Base-by-base conservation (phyloP, 805 yeast species). In the Ogataea nitratoaversa region DNA sequence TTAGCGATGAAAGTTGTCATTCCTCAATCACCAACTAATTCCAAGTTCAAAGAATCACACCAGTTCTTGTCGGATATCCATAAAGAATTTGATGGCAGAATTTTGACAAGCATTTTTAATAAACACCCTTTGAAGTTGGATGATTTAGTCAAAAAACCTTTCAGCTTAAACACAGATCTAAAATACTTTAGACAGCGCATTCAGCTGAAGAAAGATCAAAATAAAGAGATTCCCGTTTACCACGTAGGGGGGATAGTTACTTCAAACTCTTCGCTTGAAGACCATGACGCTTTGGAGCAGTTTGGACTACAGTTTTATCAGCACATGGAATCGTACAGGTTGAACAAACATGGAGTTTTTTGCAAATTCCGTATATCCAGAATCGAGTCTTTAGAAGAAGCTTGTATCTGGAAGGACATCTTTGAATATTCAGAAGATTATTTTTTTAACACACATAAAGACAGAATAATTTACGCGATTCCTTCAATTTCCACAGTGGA, bases 351-450 rank as follows among this genome's bases (percentile, higher is more conserved):
- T 22, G 25, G 11, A 7, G 25, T 11, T 22, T 22, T 11, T 22
- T 22, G 7, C 11, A 7, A 22, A 8, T 22, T 22, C 7, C 25
- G 11, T 11, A 8, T 22, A 22, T 22, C 25, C 7, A 22, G 25
- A 22, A 11, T 22, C 7, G 25, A 22, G 7, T 22, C 25, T 8
- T 22, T 22, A 3, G 34, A n/a, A 14, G 30, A 33, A 29, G 37
- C 42, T 20, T 18, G 3, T 3, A 6, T 34, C 8, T 39, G 42
- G 42, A 20, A 19, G 11, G 18, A 29, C 14, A 34, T 39, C 17
- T 29, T 39, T 19, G 14, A 25, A 4, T 39, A 20, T 35, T 28
- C 42, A 5, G 42, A 39, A 19, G 17, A 14, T 11, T 29, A 27
- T 16, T 27, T 39, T 13, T 33, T 30, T 6, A 9, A 14, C 8